These are phyloP conservation scores for Citrus australasica DNA, from an alignment of 345 rosid genomes.

Conservation along the genomic window DNA sequence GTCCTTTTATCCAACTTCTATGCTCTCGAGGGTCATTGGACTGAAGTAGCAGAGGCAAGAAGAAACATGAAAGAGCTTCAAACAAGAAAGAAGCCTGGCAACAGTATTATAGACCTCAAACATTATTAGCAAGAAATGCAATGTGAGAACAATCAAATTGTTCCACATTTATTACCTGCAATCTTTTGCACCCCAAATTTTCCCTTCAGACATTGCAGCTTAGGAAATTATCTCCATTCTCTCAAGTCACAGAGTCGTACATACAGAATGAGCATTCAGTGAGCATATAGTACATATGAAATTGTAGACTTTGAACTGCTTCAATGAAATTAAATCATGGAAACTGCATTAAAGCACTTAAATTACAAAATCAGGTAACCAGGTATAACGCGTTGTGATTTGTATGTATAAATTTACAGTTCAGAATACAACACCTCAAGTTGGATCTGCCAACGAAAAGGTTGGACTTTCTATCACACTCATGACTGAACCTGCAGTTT, in stretches of 20 bases:
- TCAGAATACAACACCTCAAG: slow-evolving; percentile 15
- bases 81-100: slow-evolving; percentile 25
- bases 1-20: slow-evolving; percentile 29
- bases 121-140: not conserved
- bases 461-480: not conserved
- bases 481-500: not conserved
- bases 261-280: not conserved
- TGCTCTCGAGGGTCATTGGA: slow-evolving; percentile 29
- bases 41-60: slow-evolving; percentile 20
- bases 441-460: slow-evolving; percentile 11
- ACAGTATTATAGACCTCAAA: slow-evolving; percentile 8
- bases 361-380: not conserved
- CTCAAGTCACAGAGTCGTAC: no score
- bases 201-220: not conserved
- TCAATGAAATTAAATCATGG: not conserved
- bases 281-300: not conserved
- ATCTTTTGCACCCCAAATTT: not conserved
- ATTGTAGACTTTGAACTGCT: no score
- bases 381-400: not conserved
- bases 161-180: not conserved
- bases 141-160: not conserved
- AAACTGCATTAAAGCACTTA: not conserved
- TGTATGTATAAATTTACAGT: slow-evolving; percentile 24
- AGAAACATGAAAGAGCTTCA: slow-evolving; percentile 9
- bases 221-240: not conserved